phyloP scores from a whole-genome alignment of 352 stramenopile genomes.

The Thraustochytrium striatum region DNA sequence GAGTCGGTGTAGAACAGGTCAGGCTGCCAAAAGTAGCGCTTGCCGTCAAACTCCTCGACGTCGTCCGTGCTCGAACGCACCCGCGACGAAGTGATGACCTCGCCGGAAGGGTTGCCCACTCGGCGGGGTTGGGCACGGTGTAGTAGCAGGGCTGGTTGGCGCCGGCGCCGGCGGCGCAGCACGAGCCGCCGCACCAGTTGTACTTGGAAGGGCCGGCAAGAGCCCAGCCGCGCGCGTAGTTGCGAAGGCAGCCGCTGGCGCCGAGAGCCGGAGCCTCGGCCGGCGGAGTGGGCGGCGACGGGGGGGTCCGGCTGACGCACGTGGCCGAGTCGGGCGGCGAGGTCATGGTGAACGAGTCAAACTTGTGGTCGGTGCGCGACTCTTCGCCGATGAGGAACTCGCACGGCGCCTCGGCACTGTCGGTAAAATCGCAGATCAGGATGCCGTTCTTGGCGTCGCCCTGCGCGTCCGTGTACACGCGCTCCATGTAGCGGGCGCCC shows the following conservation, averaged over 20 bases:
- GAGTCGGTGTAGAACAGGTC: neutral
- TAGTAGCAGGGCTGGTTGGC: neutral
- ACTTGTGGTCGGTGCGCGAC: neutral
- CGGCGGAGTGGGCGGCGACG: neutral
- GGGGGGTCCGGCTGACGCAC: neutral
- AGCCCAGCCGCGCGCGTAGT: neutral
- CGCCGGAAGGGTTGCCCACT: neutral
- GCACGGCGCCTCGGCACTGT: neutral
- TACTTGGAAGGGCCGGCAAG: neutral
- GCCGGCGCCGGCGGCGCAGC: neutral
- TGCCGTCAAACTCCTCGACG: neutral
- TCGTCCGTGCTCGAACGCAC: neutral
- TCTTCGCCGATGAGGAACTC: neutral
- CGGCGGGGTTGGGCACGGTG: neutral
- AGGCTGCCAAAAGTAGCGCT: neutral
- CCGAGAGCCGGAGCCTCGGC: no score
- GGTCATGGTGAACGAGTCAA: neutral
- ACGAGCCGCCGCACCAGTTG: neutral
- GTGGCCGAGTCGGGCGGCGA: neutral
- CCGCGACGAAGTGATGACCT: neutral
- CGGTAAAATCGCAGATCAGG: neutral
- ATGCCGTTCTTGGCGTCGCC: neutral
- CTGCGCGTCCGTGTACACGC: neutral
- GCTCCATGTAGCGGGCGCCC: neutral
- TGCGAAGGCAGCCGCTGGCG: neutral